Evolutionary conservation across 2,329 filamentous ascomycete species (phyloP).

Genomic region (Colletotrichum eleusines): DNA sequence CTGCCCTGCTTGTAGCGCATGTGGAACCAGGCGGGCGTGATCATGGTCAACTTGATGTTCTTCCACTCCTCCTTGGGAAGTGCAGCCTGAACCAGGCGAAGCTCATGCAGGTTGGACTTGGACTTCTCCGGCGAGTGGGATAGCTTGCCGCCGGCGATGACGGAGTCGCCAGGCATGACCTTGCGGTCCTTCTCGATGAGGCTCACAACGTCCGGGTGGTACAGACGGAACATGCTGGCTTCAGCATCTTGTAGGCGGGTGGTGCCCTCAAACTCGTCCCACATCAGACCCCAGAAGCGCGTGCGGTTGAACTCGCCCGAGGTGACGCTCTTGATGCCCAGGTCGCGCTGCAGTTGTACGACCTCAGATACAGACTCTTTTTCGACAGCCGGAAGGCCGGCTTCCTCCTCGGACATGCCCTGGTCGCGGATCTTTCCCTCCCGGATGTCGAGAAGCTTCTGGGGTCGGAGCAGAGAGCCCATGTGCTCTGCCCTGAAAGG

Average conservation of each 20-base stretch:
- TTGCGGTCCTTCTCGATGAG: constrained; percentile 65
- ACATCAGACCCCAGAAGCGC: constrained; percentile 64
- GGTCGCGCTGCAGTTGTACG: constrained; percentile 75
- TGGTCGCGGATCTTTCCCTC: constrained; percentile 66
- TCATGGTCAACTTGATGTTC: constrained; percentile 67
- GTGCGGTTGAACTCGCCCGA: constrained; percentile 75
- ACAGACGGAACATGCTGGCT: constrained; percentile 64
- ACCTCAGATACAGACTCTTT: constrained; percentile 74
- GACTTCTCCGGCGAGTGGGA: constrained; percentile 56
- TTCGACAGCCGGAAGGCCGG: constrained; percentile 70
- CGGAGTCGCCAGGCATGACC: constrained; percentile 68
- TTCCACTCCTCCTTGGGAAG: constrained; percentile 62
- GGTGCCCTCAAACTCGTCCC: constrained; percentile 66
- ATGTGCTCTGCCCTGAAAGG: constrained; percentile 83
- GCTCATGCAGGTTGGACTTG: constrained; percentile 63
- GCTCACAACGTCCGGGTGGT: constrained; percentile 67
- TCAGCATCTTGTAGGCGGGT: constrained; percentile 63
- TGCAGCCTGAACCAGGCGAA: constrained; percentile 59
- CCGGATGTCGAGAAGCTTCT: constrained; percentile 66
- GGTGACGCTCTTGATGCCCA: constrained; percentile 75
- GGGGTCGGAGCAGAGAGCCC: constrained; percentile 79
- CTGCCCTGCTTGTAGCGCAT: constrained; percentile 47
- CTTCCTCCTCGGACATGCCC: constrained; percentile 57
- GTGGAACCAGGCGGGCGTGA: constrained; percentile 63
- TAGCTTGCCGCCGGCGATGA: constrained; percentile 64